Evolutionary conservation across 2,329 filamentous ascomycete genomes (phyloP), one percentile per base, ranked within the genome.

Genomic region (Ramichloridium luteum): DNA sequence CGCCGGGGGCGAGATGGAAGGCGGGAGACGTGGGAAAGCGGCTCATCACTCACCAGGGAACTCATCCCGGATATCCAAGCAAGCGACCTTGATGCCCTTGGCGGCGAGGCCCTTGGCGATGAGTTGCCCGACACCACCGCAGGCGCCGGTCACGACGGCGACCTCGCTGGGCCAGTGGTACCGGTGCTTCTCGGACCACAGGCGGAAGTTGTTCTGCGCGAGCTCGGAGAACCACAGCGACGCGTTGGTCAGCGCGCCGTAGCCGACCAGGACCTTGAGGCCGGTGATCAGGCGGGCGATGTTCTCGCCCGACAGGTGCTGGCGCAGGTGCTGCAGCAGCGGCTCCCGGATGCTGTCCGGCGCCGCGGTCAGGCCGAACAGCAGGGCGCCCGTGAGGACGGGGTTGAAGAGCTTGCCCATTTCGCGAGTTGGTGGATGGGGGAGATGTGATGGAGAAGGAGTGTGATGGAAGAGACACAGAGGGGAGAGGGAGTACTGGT

Each of bases 131-230:
- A 62, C 58, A 10, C 59, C 59, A 22, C 42, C 41, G 2, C 43
- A 43, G 13, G 46, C 53, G n/a, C 54, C 53, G 10, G 52, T 56
- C 16, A 57, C 39, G 16, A 57, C 37, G 5, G 50, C 54, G 27
- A 56, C 43, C 27, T 57, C 48, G 45, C 61, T 40, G 3, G 43
- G 35, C 53, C 54, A 56, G 33, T 49, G 37, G 42, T 55, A 56
- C 17, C 39, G 37, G 31, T 50, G 46, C 32, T 49, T 52, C 34
- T 54, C 47, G 6, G 49, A 50, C 18, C 40, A 44, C n/a, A 57
- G 28, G 11, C 54, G 51, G 46, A 56, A 63, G 26, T 55, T 52
- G 47, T 64, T 39, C 39, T 40, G 17, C 1, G 47, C 45, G 25
- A 45, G 35, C 6, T 37, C 36, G 28, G 40, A 48, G 20, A 23